A percentile compares a stretch with the other conserved stretches of the same genome.
These are phyloP conservation scores for Bothriochloa decipiens DNA, from an alignment of 176 grass and related monocot species.

Conservation along the genomic window DNA sequence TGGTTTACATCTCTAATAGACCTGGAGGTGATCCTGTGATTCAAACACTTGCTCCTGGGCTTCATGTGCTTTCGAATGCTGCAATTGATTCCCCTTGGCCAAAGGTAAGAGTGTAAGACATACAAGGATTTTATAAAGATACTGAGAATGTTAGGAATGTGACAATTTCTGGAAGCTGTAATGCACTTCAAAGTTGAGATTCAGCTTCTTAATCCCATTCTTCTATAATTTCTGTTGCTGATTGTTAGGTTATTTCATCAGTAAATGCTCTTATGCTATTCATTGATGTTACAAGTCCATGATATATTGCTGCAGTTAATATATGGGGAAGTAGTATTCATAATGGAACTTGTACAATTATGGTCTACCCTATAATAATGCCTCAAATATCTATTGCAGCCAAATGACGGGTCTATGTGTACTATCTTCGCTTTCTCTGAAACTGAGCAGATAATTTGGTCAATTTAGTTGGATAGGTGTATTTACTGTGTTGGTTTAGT, in stretches of 20 bases:
- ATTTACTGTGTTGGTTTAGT: not conserved
- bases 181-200: not conserved
- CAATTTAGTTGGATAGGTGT: not conserved
- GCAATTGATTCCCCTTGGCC: constrained; percentile 82
- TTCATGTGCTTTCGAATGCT: constrained; percentile 94
- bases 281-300: not conserved
- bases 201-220: no score
- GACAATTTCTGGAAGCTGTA: constrained; percentile 5
- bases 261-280: not conserved
- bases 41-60: constrained; percentile 67
- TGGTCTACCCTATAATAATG: no score
- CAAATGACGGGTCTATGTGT: not conserved
- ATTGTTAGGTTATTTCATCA: not conserved
- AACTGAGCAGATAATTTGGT: no score
- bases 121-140: not conserved
- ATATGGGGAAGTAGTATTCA: no score
- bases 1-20: constrained; percentile 91
- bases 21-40: constrained; percentile 54
- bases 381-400: not conserved
- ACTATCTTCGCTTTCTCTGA: constrained; percentile 1
- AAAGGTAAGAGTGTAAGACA: constrained; percentile 55
- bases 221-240: not conserved
- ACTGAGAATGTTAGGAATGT: not conserved
- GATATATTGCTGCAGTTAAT: no score
- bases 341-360: no score